Conservation (phyloP, 1,139 yeast species). For the Zhuliangozyma blackwelliae region DNA sequence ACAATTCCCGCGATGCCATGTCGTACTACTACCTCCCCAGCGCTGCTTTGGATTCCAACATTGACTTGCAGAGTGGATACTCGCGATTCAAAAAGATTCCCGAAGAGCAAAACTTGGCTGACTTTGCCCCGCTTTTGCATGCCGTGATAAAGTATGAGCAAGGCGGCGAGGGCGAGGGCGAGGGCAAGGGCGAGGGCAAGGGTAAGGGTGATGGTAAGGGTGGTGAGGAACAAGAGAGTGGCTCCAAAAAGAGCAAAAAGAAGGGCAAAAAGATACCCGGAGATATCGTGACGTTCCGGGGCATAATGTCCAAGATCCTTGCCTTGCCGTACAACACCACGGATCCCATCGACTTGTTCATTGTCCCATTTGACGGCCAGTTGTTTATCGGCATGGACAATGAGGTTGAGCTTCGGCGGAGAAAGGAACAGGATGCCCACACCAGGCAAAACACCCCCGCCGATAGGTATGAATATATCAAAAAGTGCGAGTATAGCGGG, state of each 20-base stretch:
- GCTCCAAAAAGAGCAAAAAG: no score
- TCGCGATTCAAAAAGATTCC: constrained; percentile 54
- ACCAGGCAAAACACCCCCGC: constrained; percentile 24
- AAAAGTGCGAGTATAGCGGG: constrained; percentile 58
- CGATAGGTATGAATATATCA: constrained; percentile 30
- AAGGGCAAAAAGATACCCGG: constrained; percentile 17
- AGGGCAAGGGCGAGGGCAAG: constrained; percentile 35
- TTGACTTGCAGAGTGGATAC: constrained; percentile 65
- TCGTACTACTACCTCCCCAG: constrained; percentile 79
- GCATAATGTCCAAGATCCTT: constrained; percentile 67
- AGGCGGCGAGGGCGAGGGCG: constrained; percentile 30
- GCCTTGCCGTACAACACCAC: constrained; percentile 53
- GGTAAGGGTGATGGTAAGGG: no score
- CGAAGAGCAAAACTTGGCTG: constrained; percentile 48
- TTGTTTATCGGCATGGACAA: constrained; percentile 71
- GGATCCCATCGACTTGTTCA: constrained; percentile 60
- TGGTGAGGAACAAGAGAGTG: no score
- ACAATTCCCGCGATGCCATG: constrained; percentile 23
- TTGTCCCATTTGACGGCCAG: constrained; percentile 73
- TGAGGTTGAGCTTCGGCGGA: constrained; percentile 29
- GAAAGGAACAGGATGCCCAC: constrained; percentile 20
- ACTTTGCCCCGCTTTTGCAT: constrained; percentile 53
- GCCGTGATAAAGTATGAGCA: constrained; percentile 56
- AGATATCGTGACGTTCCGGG: constrained; percentile 80
- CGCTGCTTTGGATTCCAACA: constrained; percentile 42